phyloP scores from a whole-genome alignment of 129 eudicot species.

The Flaveria ramosissima region DNA sequence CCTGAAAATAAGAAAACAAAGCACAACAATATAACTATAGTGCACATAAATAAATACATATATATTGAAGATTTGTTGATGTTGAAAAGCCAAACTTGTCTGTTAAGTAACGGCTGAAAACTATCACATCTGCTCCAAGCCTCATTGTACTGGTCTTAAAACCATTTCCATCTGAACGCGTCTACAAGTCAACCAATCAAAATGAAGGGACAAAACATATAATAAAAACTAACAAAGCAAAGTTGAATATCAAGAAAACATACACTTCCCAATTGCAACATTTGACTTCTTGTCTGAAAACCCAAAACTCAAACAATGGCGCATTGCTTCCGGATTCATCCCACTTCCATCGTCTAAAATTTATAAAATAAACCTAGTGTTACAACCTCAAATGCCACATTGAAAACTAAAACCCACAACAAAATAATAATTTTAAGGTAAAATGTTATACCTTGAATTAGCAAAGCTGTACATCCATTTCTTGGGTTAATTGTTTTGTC shows the following conservation, averaged over 20 bases:
- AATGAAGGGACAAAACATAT: conserved; percentile 33
- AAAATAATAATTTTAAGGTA: not conserved
- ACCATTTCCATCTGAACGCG: conserved; percentile 77
- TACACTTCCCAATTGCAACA: conserved; percentile 72
- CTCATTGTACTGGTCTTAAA: conserved; percentile 77
- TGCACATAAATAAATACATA: not conserved
- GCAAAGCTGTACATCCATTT: conserved; percentile 55
- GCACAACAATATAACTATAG: not conserved
- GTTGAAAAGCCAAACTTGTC: conserved; percentile 37
- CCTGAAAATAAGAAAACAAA: conserved; percentile 31
- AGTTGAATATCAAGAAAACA: conserved; percentile 31
- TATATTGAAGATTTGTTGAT: not conserved
- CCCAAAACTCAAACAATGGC: conserved; percentile 71
- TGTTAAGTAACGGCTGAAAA: conserved; percentile 52
- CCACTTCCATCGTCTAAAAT: conserved; percentile 64
- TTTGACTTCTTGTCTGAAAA: conserved; percentile 64
- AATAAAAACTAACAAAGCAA: not conserved
- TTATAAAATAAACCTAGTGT: conserved; percentile 4
- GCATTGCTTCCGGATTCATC: conserved; percentile 67
- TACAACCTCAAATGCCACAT: conserved; percentile 15
- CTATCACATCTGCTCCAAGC: conserved; percentile 75
- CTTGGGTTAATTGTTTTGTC: conserved; percentile 54
- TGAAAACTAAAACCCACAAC: not conserved
- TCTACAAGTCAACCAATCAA: conserved; percentile 48
- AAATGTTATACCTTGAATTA: conserved; percentile 46